Percentiles rank a stretch among this genome's conserved stretches.
These are phyloP conservation scores for Huntiella omanensis DNA, from an alignment of 2,329 filamentous ascomycete genomes.

Conservation along the genomic window DNA sequence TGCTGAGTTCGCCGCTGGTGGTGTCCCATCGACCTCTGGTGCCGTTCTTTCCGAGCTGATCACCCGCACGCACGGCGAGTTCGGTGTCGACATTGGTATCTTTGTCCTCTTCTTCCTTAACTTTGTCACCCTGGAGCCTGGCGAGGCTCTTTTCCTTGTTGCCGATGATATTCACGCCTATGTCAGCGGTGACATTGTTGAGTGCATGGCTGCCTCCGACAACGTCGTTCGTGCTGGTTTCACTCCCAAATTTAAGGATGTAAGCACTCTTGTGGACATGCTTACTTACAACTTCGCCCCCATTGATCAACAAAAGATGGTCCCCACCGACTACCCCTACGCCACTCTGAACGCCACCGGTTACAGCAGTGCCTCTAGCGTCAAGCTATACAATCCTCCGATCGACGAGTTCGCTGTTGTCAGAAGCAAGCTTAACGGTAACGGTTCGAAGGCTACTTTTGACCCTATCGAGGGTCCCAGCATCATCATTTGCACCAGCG, in stretches of 20 bases:
- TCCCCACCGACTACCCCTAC: constrained; percentile 69
- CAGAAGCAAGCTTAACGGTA: constrained; percentile 51
- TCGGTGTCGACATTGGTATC: constrained; percentile 75
- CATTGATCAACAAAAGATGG: constrained; percentile 88
- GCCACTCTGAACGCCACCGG: constrained; percentile 61
- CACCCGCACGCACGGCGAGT: constrained; percentile 58
- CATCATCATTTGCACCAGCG: constrained; percentile 77
- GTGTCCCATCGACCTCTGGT: constrained; percentile 47
- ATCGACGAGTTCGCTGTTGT: constrained; percentile 94
- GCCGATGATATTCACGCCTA: constrained; percentile 98
- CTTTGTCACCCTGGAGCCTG: constrained; percentile 69
- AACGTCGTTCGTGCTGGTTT: constrained; percentile 95
- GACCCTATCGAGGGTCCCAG: constrained; percentile 75
- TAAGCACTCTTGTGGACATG: constrained; percentile 72
- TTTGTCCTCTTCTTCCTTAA: constrained; percentile 97
- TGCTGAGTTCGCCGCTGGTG: constrained; percentile 54
- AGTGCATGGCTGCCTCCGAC: constrained; percentile 98
- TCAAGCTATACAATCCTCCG: constrained; percentile 74
- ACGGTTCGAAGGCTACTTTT: constrained; percentile 69
- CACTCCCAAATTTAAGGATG: constrained; percentile 97
- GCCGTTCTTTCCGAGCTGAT: constrained; percentile 61
- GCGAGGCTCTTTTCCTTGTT: constrained; percentile 88
- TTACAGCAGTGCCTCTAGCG: constrained; percentile 58
- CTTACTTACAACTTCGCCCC: constrained; percentile 91
- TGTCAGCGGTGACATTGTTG: constrained; percentile 80